Base-by-base conservation (phyloP, 108 stramenopile species). In the Hondaea fermentalgiana region DNA sequence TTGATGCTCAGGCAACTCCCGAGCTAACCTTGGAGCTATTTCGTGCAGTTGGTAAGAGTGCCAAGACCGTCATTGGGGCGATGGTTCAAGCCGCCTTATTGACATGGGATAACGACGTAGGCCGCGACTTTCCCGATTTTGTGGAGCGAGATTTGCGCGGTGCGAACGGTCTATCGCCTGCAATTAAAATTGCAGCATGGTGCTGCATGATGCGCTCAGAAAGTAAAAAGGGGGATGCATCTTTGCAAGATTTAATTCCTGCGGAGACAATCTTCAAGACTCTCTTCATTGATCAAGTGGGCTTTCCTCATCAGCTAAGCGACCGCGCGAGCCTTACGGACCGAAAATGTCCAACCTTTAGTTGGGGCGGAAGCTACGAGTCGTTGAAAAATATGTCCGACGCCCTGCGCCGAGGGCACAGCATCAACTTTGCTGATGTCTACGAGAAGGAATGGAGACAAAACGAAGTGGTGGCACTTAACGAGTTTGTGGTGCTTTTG, bases 341-440 rank as follows among this genome's bases (percentile, higher is more conserved):
- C 16, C 72, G 72, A 6, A 83, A 83, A 53, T 83, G 72, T 23
- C 72, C 72, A 5, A 83, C 72, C 16, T 83, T 83, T 2, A 83
- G 72, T n/a, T 83, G 72, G 72, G 72, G 72, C 72, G 72, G 72
- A 53, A 83, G 72, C 72, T 83, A 83, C 51, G 72, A 83, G 72
- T 83, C 72, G 72, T 44, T 83, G 16, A 12, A 83, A 10, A n/a
- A 53, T 23, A 83, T 83, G 72, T 21, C 72, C 1, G 72, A 83
- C 2, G 72, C 72, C 51, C 3, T 83, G 72, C 72, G 72, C 8
- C 72, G 72, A 5, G 72, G 72, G 10, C 72, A 83, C 21, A 83
- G 72, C 72, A 83, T 83, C 44, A 83, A 83, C 72, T 83, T 83
- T 23, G 51, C 72, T 5, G 72, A 83, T 23, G 72, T 83, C 51